These are phyloP conservation scores for Fusarium sarcochroum DNA, from an alignment of 2,329 filamentous ascomycete genomes.

Conservation along the genomic window DNA sequence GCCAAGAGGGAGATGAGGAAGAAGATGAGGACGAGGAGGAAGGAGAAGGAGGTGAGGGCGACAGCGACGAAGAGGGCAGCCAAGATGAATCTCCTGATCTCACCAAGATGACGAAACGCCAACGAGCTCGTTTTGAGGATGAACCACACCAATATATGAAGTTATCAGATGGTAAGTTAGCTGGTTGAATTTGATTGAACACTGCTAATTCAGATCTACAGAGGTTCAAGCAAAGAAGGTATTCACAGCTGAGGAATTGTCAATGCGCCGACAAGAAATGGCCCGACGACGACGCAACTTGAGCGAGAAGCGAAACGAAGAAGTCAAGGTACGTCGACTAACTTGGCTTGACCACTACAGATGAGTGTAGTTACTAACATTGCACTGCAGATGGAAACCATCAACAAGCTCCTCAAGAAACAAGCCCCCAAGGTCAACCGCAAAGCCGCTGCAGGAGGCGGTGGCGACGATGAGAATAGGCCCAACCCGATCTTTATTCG, in stretches of 20 bases:
- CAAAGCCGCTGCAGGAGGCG: slow-evolving; percentile 60
- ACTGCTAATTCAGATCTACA: slow-evolving; percentile 49
- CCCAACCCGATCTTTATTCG: slow-evolving; percentile 75
- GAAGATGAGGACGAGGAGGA: slow-evolving; percentile 60
- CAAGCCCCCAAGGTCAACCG: slow-evolving; percentile 82
- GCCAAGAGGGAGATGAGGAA: slow-evolving; percentile 60
- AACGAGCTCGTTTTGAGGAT: slow-evolving; percentile 72
- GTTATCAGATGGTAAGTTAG: slow-evolving; percentile 68
- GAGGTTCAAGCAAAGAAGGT: slow-evolving; percentile 75
- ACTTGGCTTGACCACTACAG: slow-evolving; percentile 8
- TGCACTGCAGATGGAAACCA: slow-evolving; percentile 80
- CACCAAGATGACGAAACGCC: slow-evolving; percentile 72
- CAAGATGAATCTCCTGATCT: slow-evolving; percentile 67
- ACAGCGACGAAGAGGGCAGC: slow-evolving; percentile 62
- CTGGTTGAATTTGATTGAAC: not conserved
- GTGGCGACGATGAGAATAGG: slow-evolving; percentile 60
- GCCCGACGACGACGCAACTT: slow-evolving; percentile 72
- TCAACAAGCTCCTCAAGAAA: slow-evolving; percentile 90
- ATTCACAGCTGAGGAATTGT: slow-evolving; percentile 73
- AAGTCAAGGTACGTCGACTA: slow-evolving; percentile 67
- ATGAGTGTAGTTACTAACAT: slow-evolving; percentile 15
- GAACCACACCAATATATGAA: slow-evolving; percentile 70
- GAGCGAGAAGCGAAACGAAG: slow-evolving; percentile 75
- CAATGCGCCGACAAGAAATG: slow-evolving; percentile 74
- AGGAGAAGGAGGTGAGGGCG: slow-evolving; percentile 57